Evolutionary conservation across 2,329 filamentous ascomycete species (phyloP).

Genomic region (Hypoxylon sp.): DNA sequence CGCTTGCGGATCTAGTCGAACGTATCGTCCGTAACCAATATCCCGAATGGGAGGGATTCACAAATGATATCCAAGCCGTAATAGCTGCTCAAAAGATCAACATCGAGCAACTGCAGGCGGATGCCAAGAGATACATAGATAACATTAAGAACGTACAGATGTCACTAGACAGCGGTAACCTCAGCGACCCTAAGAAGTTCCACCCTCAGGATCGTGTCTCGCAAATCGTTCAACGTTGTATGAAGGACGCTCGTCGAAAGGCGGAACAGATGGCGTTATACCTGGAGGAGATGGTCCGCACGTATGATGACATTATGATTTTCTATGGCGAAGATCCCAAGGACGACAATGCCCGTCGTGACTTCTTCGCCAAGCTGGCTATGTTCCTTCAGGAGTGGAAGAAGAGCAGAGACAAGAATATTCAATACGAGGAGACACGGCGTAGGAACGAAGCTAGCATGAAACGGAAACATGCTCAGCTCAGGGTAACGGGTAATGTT

Average conservation of each 20-base stretch:
- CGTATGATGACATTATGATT: slow-evolving; percentile 94
- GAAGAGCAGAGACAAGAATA: slow-evolving; percentile 95
- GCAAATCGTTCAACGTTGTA: slow-evolving; percentile 89
- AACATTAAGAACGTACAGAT: slow-evolving; percentile 95
- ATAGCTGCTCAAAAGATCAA: slow-evolving; percentile 89
- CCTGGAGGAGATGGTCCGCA: slow-evolving; percentile 90
- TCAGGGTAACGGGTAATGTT: slow-evolving; percentile 68
- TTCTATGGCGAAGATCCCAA: slow-evolving; percentile 95
- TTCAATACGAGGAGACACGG: slow-evolving; percentile 82
- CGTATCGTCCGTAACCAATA: slow-evolving; percentile 97
- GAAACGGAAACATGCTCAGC: slow-evolving; percentile 87
- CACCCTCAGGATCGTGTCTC: slow-evolving; percentile 96
- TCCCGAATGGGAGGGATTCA: slow-evolving; percentile 92
- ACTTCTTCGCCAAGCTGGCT: slow-evolving; percentile 96
- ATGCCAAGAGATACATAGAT: slow-evolving; percentile 93
- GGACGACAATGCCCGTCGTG: slow-evolving; percentile 92
- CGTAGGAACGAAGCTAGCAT: slow-evolving; percentile 91
- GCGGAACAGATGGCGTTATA: slow-evolving; percentile 96
- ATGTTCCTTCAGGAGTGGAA: slow-evolving; percentile 94
- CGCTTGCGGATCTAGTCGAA: slow-evolving; percentile 94
- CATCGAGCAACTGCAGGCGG: slow-evolving; percentile 88
- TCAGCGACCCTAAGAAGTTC: slow-evolving; percentile 97
- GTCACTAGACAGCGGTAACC: slow-evolving; percentile 91
- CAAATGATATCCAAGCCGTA: slow-evolving; percentile 86
- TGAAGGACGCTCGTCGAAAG: slow-evolving; percentile 97